Evolutionary conservation across 192 early-diverging fungal genomes (phyloP), one percentile per base, ranked within the genome.

Genomic region (Irineochytrium annulatum): DNA sequence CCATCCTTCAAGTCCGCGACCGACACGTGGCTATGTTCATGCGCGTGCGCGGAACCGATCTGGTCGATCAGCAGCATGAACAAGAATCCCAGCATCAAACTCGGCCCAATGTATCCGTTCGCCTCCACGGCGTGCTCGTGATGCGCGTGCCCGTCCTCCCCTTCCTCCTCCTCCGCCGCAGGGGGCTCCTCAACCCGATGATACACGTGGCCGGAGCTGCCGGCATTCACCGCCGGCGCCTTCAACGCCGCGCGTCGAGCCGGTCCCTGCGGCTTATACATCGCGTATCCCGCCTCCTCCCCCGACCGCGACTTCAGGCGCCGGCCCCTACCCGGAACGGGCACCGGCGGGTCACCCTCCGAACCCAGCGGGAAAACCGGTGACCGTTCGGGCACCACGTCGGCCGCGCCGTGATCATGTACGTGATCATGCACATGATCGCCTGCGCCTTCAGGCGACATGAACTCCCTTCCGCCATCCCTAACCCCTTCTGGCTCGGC

Each of bases 61-160:
- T 87, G 82, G 68, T 95, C 93, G 20, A 95, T 85, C 37, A 95
- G 66, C 58, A 93, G 91, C 93, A 97, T 97, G 64, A 90, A 72
- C 24, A 80, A 78, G 62, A 94, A 97, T 20, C 94, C 94, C 31
- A 88, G 67, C 4, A 89, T 68, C 44, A 97, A 74, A 17, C 90
- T 77, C 45, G 89, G 69, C 3, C 94, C 92, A 62, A 97, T 85
- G 39, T 87, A 86, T 34, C 69, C 76, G 64, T 84, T 83, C 0
- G 79, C 59, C 28, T 60, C 63, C 34, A 68, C 60, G 3, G 51
- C 34, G 26, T 53, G 31, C 3, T 49, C 29, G 41, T 58, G 43
- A 17, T 31, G 17, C 14, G 5, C 14, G 48, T 58, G 55, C 4
- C 45, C 55, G 63, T 56, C 11, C 41, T 26, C 52, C 55, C 55